These are phyloP conservation scores for Cyberlindnera suaveolens DNA, from an alignment of 805 yeast genomes.

Conservation along the genomic window DNA sequence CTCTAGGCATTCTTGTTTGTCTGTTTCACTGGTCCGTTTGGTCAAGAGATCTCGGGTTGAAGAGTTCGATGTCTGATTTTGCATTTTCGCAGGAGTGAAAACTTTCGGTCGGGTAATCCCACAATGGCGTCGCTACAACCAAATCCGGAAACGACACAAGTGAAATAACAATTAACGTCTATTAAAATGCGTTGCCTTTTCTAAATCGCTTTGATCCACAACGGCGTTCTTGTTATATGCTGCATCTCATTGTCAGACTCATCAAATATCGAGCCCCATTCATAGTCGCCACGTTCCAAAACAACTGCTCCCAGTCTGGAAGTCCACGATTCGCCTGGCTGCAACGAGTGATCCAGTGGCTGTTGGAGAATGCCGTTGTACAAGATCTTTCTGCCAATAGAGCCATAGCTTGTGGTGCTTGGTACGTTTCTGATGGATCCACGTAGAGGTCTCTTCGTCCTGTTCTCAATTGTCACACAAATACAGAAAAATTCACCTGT, in stretches of 20 bases:
- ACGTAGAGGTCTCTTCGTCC: conserved; percentile 31
- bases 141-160: conserved; percentile 28
- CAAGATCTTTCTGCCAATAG: conserved; percentile 53
- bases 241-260: conserved; percentile 32
- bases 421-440: conserved; percentile 63
- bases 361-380: conserved; percentile 70
- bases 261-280: conserved; percentile 67
- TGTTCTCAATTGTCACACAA: conserved; percentile 44
- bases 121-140: not conserved
- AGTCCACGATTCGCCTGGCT: conserved; percentile 35
- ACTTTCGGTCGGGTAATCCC: conserved; percentile 7
- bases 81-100: no score
- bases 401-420: conserved; percentile 26
- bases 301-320: conserved; percentile 54
- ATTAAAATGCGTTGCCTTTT: conserved; percentile 6
- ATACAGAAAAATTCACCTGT: conserved; percentile 48
- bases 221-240: conserved; percentile 33
- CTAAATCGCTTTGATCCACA: conserved; percentile 34
- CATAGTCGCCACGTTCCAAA: conserved; percentile 73
- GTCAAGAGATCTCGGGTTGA: not conserved
- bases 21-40: no score
- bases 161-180: no score
- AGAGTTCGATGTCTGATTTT: not conserved
- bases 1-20: conserved; percentile 36
- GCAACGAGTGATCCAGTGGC: conserved; percentile 36